Evolutionary conservation across 495 filamentous ascomycete species (phyloP).

Genomic region (Sabuloglossum arenarium): DNA sequence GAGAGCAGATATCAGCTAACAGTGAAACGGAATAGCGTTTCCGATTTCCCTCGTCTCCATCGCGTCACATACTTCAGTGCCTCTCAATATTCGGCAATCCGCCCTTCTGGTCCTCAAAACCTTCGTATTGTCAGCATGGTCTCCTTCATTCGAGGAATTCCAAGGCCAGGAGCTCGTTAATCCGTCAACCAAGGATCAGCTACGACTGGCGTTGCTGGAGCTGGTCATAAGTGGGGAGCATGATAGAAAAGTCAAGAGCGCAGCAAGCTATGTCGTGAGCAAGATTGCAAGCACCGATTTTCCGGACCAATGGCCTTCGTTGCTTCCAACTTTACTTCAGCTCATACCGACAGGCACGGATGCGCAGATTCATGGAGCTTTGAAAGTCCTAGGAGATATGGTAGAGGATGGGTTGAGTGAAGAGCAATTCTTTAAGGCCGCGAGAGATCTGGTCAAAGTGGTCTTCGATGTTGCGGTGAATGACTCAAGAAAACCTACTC

Average conservation of each 20-base stretch:
- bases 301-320: constrained; percentile 75
- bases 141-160: constrained; percentile 41
- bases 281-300: constrained; percentile 91
- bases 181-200: constrained; percentile 48
- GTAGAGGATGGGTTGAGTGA: constrained; percentile 86
- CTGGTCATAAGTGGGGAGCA: constrained; percentile 55
- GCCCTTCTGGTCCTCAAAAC: constrained; percentile 61
- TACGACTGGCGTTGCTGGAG: constrained; percentile 47
- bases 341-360: constrained; percentile 53
- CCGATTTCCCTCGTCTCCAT: constrained; percentile 60
- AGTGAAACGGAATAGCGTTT: constrained; percentile 30
- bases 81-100: constrained; percentile 57
- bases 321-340: constrained; percentile 61
- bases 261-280: constrained; percentile 78
- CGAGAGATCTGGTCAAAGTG: constrained; percentile 59
- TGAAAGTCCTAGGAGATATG: constrained; percentile 72
- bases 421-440: constrained; percentile 79
- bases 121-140: constrained; percentile 69
- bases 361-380: constrained; percentile 63
- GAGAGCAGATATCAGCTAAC: not conserved
- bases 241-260: constrained; percentile 66
- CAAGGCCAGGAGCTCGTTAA: constrained; percentile 36
- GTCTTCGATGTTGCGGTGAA: constrained; percentile 67
- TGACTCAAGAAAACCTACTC: constrained; percentile 43
- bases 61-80: constrained; percentile 46